These are phyloP conservation scores for Claviceps digitariae DNA, from an alignment of 2,329 filamentous ascomycete species.

Conservation along the genomic window DNA sequence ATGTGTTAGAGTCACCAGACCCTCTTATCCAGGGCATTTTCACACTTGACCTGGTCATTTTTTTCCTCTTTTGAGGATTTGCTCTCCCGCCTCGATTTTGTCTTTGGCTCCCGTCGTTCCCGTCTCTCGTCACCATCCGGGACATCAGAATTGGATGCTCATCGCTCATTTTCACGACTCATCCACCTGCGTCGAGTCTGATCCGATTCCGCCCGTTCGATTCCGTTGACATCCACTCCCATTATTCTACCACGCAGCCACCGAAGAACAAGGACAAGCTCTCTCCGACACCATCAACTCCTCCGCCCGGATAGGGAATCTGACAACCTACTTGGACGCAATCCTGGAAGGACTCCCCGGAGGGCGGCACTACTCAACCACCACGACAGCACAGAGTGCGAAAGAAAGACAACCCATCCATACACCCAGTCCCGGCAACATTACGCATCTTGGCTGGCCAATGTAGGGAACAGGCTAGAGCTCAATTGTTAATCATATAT, in stretches of 20 bases:
- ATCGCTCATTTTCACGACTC: background rate
- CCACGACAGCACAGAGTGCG: background rate
- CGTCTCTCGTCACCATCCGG: too few species aligned
- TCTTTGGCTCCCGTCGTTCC: background rate
- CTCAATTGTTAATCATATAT: background rate
- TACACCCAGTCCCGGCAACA: background rate
- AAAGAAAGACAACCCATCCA: background rate
- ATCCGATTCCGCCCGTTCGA: background rate
- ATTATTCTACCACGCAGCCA: background rate
- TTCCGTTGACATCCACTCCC: background rate
- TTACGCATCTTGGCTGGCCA: background rate
- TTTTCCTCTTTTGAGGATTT: background rate
- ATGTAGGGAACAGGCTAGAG: background rate
- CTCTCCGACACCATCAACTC: background rate
- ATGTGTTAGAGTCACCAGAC: background rate
- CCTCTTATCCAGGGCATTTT: background rate
- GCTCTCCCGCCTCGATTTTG: background rate
- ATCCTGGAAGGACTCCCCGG: background rate
- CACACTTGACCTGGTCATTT: background rate
- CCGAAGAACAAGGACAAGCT: background rate
- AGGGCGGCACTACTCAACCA: background rate
- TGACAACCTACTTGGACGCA: background rate
- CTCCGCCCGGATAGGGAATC: background rate
- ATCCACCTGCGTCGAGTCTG: background rate
- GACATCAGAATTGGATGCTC: background rate